phyloP scores from a whole-genome alignment of 2,329 filamentous ascomycete species.

The Botrytis medusae region DNA sequence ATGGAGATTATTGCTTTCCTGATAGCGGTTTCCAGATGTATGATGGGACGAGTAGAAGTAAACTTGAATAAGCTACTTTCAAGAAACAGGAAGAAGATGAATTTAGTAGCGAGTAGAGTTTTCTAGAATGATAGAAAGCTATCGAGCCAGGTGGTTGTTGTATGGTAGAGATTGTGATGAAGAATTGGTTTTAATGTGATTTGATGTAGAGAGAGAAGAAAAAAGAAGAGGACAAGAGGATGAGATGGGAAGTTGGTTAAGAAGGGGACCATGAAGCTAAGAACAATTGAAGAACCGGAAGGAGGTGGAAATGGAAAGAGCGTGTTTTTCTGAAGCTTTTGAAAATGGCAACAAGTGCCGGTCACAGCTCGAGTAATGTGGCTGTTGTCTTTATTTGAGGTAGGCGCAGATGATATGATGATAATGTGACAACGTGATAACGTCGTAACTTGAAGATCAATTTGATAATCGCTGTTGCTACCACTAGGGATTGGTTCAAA shows the following conservation, averaged over 20 bases:
- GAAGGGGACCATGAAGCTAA: background rate
- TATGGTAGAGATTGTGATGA: constrained; percentile 36
- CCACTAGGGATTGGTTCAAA: background rate
- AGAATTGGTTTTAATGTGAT: constrained; percentile 32
- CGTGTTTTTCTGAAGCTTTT: background rate
- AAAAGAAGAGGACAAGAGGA: constrained; percentile 23
- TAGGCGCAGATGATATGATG: background rate
- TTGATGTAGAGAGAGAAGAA: constrained; percentile 24
- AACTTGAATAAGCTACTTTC: constrained; percentile 25
- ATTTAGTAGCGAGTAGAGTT: constrained; percentile 37
- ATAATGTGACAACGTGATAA: background rate
- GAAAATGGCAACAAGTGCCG: background rate
- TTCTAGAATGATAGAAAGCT: constrained; percentile 42
- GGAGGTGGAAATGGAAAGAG: background rate
- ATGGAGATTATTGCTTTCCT: constrained; percentile 14
- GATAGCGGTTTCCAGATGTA: constrained; percentile 20
- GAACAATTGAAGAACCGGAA: background rate
- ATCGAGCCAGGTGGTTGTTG: constrained; percentile 40
- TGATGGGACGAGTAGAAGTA: constrained; percentile 19
- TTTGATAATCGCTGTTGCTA: background rate
- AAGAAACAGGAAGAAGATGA: constrained; percentile 28
- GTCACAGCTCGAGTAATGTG: background rate
- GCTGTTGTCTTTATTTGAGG: background rate
- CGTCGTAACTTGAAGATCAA: background rate
- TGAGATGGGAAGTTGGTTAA: background rate